These are phyloP conservation scores for Violaceomyces palustris DNA, from an alignment of 1,284 basidiomycete genomes.

Conservation along the genomic window DNA sequence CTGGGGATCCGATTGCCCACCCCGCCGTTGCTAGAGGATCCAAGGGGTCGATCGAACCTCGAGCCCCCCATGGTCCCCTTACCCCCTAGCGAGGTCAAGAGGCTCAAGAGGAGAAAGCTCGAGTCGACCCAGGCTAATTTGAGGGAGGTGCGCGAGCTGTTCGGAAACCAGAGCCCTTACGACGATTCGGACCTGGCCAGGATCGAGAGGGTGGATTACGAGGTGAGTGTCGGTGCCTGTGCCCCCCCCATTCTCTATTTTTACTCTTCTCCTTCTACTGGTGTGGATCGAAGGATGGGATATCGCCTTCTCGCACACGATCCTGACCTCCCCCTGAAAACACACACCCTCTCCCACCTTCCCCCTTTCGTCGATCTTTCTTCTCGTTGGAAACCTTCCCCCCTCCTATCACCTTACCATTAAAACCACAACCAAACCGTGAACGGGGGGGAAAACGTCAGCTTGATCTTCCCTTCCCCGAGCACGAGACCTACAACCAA, in stretches of 20 bases:
- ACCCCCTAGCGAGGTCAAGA: conserved; percentile 2
- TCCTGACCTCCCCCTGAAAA: not conserved
- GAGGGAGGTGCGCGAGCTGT: conserved; percentile 27
- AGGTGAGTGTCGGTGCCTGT: too few species aligned
- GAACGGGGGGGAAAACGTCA: too few species aligned
- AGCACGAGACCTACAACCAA: conserved; percentile 24
- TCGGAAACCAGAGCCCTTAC: conserved; percentile 6
- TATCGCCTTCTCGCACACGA: too few species aligned
- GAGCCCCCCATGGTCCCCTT: not conserved
- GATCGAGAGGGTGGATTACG: conserved; percentile 30
- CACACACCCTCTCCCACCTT: not conserved
- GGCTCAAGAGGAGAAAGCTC: conserved; percentile 7
- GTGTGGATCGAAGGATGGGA: too few species aligned
- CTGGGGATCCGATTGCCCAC: conserved; percentile 16
- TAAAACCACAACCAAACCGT: too few species aligned
- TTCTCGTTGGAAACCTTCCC: too few species aligned
- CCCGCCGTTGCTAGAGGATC: conserved; percentile 12
- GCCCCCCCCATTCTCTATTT: not conserved
- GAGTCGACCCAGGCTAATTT: conserved; percentile 7
- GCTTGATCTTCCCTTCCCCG: conserved; percentile 27
- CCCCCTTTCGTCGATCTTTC: too few species aligned
- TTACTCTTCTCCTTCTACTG: not conserved
- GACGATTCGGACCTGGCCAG: conserved; percentile 13
- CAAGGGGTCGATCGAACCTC: conserved; percentile 11
- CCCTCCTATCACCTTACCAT: too few species aligned